Percentiles rank a stretch among this genome's conserved stretches.
phyloP scores from a whole-genome alignment of 495 filamentous ascomycete genomes.

The Podospora tetraspora region DNA sequence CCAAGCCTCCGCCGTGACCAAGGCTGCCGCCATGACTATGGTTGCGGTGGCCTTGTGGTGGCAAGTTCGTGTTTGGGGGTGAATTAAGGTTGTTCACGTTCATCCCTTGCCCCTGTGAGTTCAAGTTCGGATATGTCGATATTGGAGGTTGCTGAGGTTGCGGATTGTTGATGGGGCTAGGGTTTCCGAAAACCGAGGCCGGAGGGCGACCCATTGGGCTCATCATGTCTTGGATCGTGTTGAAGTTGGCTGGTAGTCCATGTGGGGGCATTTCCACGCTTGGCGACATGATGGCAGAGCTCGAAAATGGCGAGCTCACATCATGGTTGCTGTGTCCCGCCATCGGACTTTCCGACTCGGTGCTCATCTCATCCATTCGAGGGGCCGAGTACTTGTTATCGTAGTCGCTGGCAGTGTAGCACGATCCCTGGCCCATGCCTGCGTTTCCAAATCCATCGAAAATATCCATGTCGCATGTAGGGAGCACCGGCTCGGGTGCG shows the following conservation, averaged over 20 bases:
- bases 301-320: constrained; percentile 43
- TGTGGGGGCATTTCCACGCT: constrained; percentile 33
- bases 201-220: constrained; percentile 40
- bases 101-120: constrained; percentile 32
- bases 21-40: constrained; percentile 28
- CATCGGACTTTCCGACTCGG: constrained; percentile 35
- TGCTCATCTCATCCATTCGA: constrained; percentile 38
- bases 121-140: constrained; percentile 31
- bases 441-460: constrained; percentile 53
- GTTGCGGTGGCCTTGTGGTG: constrained; percentile 30
- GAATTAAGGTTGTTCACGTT: constrained; percentile 28
- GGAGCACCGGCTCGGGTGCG: constrained; percentile 39
- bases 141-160: constrained; percentile 28
- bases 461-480: constrained; percentile 44
- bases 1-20: constrained; percentile 29
- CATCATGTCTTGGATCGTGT: constrained; percentile 43
- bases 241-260: constrained; percentile 32
- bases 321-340: constrained; percentile 33
- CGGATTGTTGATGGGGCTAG: constrained; percentile 31
- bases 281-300: constrained; percentile 43
- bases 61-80: constrained; percentile 24
- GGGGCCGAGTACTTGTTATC: constrained; percentile 35
- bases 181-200: constrained; percentile 25
- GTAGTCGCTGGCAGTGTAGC: constrained; percentile 30
- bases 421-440: constrained; percentile 42